These are phyloP conservation scores for Wickerhamomyces sp. DNA, from an alignment of 1,139 yeast genomes.

Conservation along the genomic window DNA sequence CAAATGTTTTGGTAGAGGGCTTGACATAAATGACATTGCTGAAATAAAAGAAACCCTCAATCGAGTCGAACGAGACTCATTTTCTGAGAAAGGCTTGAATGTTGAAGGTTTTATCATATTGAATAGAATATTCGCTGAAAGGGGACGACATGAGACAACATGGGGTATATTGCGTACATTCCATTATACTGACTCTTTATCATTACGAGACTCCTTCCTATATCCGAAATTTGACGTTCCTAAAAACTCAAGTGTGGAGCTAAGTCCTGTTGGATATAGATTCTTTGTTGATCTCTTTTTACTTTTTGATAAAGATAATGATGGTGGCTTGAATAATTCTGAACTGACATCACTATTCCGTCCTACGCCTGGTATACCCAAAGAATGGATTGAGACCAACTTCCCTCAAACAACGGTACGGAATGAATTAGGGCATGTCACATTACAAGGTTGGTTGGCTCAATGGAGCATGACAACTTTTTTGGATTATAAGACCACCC, in stretches of 20 bases:
- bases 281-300: conserved; percentile 87
- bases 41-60: conserved; percentile 42
- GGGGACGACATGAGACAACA: conserved; percentile 91
- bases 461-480: conserved; percentile 97
- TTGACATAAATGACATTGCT: conserved; percentile 48
- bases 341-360: conserved; percentile 68
- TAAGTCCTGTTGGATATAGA: conserved; percentile 90
- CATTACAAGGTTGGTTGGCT: conserved; percentile 96
- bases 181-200: conserved; percentile 87
- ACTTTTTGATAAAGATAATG: conserved; percentile 87
- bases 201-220: conserved; percentile 72
- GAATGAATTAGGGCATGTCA: conserved; percentile 83
- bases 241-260: conserved; percentile 74
- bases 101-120: conserved; percentile 71
- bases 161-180: conserved; percentile 91
- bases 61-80: conserved; percentile 15
- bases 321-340: conserved; percentile 79
- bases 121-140: conserved; percentile 79
- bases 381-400: conserved; percentile 76
- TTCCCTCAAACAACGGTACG: conserved; percentile 87
- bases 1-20: conserved; percentile 64
- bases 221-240: conserved; percentile 80
- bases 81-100: conserved; percentile 52
- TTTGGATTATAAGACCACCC: conserved; percentile 74
- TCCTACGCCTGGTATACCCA: conserved; percentile 92